Evolutionary conservation across 495 filamentous ascomycete species (phyloP).

Genomic region (Cairneyella variabilis): DNA sequence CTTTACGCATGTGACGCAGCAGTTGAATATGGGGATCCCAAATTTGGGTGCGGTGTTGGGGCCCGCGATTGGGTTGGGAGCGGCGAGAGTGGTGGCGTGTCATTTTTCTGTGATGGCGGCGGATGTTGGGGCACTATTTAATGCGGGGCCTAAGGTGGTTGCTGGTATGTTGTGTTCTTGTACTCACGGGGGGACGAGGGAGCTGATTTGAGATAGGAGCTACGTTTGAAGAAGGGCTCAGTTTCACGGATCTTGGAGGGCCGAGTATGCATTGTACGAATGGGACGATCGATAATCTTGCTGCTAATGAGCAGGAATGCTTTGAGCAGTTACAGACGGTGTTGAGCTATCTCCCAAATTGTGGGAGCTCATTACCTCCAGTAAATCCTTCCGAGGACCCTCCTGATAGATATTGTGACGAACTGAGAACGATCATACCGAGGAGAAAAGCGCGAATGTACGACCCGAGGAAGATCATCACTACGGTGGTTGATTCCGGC

Average conservation of each 20-base stretch:
- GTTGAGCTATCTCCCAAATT: conserved; percentile 52
- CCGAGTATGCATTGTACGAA: conserved; percentile 59
- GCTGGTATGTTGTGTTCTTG: conserved; percentile 39
- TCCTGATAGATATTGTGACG: conserved; percentile 39
- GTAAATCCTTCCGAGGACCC: conserved; percentile 43
- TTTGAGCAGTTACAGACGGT: conserved; percentile 57
- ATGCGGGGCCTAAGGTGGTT: conserved; percentile 61
- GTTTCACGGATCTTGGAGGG: conserved; percentile 52
- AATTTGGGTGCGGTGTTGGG: conserved; percentile 60
- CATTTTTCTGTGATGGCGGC: conserved; percentile 66
- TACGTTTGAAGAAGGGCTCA: conserved; percentile 57
- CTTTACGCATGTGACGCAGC: conserved; percentile 46
- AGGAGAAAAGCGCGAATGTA: conserved; percentile 57
- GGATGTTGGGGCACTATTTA: conserved; percentile 57
- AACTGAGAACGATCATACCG: conserved; percentile 53
- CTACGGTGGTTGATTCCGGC: conserved; percentile 46
- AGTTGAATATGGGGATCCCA: conserved; percentile 59
- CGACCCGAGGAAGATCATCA: conserved; percentile 52
- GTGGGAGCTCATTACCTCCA: conserved; percentile 49
- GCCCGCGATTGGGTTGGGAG: conserved; percentile 60
- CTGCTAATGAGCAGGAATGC: conserved; percentile 54
- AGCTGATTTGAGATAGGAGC: conserved; percentile 46
- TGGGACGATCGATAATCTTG: conserved; percentile 62
- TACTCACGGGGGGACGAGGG: no score
- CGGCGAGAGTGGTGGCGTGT: conserved; percentile 54